Conservation (phyloP, 192 early-diverging fungal genomes). For the Geosiphon pyriformis region DNA sequence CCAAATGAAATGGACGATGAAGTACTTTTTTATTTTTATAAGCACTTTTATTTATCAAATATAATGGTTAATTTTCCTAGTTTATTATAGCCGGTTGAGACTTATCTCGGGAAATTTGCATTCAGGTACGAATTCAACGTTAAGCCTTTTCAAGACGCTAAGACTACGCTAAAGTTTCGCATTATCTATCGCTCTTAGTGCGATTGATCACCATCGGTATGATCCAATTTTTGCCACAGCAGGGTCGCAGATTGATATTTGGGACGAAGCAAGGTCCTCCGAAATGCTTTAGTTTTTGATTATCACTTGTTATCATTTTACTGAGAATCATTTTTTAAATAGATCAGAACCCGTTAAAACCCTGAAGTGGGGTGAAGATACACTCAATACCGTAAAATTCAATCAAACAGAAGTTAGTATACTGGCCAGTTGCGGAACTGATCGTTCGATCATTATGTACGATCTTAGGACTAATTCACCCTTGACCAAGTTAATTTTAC, state of each 20-base stretch:
- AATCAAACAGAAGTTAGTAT: constrained; percentile 96
- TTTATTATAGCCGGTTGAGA: constrained; percentile 57
- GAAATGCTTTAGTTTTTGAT: not conserved
- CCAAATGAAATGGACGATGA: constrained; percentile 39
- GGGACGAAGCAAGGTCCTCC: constrained; percentile 69
- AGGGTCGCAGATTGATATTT: constrained; percentile 80
- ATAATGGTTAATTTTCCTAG: not conserved
- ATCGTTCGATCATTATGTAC: constrained; percentile 91
- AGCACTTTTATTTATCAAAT: not conserved
- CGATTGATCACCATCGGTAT: constrained; percentile 86
- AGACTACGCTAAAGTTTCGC: too few species aligned
- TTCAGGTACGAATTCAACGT: constrained; percentile 60
- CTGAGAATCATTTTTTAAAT: constrained; percentile 5
- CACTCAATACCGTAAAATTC: constrained; percentile 89
- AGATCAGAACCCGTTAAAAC: constrained; percentile 77
- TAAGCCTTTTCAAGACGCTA: too few species aligned
- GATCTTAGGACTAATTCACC: constrained; percentile 87
- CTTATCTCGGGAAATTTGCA: constrained; percentile 70
- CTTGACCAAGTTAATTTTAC: constrained; percentile 77
- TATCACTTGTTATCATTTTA: constrained; percentile 14
- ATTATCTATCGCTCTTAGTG: too few species aligned
- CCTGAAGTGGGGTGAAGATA: constrained; percentile 92
- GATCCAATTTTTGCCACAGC: constrained; percentile 85
- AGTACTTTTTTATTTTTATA: not conserved
- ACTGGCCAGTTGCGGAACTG: constrained; percentile 87